These are phyloP conservation scores for Lablab purpureus DNA, from an alignment of 306 rosid genomes.

Conservation along the genomic window DNA sequence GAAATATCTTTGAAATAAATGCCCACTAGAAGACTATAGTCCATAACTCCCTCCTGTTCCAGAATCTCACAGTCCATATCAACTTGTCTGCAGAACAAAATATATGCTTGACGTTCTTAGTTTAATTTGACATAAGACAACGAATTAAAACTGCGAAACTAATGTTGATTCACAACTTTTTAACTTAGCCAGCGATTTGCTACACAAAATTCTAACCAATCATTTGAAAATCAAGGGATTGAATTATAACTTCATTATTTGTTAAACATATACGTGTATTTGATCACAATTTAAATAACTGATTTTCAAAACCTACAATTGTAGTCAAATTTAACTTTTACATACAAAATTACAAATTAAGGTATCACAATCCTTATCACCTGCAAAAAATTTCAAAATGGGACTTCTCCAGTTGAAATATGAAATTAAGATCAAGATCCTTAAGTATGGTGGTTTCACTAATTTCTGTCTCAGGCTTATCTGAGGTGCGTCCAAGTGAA, in stretches of 20 bases:
- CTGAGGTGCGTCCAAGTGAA: conserved; percentile 84
- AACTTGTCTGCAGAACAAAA: conserved; percentile 64
- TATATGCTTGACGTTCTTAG: conserved; percentile 25
- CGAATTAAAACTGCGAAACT: conserved; percentile 13
- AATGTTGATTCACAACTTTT: conserved; percentile 19
- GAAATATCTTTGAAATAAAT: conserved; percentile 84
- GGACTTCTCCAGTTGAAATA: conserved; percentile 73
- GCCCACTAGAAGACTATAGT: conserved; percentile 87
- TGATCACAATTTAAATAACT: not conserved
- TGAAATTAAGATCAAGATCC: conserved; percentile 93
- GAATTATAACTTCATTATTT: not conserved
- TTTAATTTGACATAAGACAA: conserved; percentile 9
- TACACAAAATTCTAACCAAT: not conserved
- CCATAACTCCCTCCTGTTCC: conserved; percentile 95
- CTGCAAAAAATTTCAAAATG: conserved; percentile 88
- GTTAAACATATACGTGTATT: not conserved
- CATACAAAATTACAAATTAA: conserved; percentile 14
- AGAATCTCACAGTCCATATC: conserved; percentile 92
- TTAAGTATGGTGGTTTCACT: conserved; percentile 90
- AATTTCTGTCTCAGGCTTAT: conserved; percentile 77
- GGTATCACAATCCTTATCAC: conserved; percentile 46
- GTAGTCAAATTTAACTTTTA: not conserved
- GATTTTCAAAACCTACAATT: not conserved
- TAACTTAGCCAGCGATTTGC: not conserved
- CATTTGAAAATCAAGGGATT: not conserved